Evolutionary conservation across 805 yeast genomes (phyloP), one percentile per base, ranked within the genome.

Genomic region (Pichia nanzhaoensis): DNA sequence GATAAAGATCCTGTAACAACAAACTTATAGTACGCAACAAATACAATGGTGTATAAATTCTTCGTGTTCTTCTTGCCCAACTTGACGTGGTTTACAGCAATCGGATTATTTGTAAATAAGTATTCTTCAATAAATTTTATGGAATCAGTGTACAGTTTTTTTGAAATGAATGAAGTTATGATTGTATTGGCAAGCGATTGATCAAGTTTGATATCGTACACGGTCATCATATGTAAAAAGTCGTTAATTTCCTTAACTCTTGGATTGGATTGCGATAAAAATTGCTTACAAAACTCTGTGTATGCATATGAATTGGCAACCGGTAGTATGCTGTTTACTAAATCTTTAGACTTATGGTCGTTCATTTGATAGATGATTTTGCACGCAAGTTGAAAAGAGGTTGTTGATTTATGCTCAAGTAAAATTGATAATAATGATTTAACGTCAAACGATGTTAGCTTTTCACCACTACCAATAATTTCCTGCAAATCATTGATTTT

Each of bases 301-400:
- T 72, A 74, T 37, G 69, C 66, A 47, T 69, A 68, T 0, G 76
- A 58, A 34, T 63, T 65, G 0, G 68, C 68, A 2, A 68, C 59
- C 3, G 75, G 70, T 31, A 66, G 57, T 6, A 60, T 47, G 1
- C 58, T 57, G 6, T 42, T 21, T 4, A 18, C 24, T 39, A 3
- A 47, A 12, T 10, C 19, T 14, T 27, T 41, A 7, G 51, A 52
- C 27, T 48, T 39, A 33, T 41, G 51, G 35, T 44, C 55, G 48
- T 54, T 60, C 63, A 71, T 52, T 35, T 60, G 55, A 1, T 49
- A 32, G 12, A 73, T 49, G 0, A 73, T 50, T 18, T 52, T 51
- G 18, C 57, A 51, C 0, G 75, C 73, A 19, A 65, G 51, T 0
- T 37, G 47, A 41, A 27, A 48, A 31, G 42, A 53, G 4, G 43